Percentiles rank a stretch among this genome's conserved stretches.
These are phyloP conservation scores for Nakazawaea ishiwadae DNA, from an alignment of 805 yeast species.

Conservation along the genomic window DNA sequence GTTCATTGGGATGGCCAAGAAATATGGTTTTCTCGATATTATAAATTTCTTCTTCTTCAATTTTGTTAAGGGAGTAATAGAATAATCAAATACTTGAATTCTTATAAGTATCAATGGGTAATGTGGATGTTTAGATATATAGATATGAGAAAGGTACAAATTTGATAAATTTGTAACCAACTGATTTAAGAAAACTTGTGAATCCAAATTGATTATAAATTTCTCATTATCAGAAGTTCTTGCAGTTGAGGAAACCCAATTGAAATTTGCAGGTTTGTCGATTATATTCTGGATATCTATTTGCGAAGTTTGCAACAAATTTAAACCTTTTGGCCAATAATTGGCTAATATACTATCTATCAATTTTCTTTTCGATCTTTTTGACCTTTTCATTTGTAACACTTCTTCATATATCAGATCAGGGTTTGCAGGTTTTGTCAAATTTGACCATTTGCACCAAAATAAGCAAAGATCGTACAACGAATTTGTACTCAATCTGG, in stretches of 20 bases:
- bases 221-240: constrained; percentile 27
- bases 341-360: constrained; percentile 43
- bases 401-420: constrained; percentile 15
- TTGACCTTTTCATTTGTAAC: constrained; percentile 9
- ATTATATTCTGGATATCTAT: constrained; percentile 62
- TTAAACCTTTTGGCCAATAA: constrained; percentile 54
- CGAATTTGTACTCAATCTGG: constrained; percentile 23
- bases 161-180: constrained; percentile 43
- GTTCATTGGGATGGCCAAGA: constrained; percentile 61
- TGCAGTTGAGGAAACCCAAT: constrained; percentile 46
- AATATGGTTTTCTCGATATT: constrained; percentile 55
- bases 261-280: constrained; percentile 45
- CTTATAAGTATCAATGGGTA: constrained; percentile 58
- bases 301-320: constrained; percentile 64
- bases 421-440: constrained; percentile 21
- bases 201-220: constrained; percentile 36
- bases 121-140: constrained; percentile 60
- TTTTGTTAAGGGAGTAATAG: constrained; percentile 17
- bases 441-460: constrained; percentile 27
- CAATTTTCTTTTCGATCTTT: constrained; percentile 24
- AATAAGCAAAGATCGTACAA: constrained; percentile 25
- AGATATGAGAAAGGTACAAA: constrained; percentile 59
- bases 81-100: constrained; percentile 60
- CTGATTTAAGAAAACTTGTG: constrained; percentile 44
- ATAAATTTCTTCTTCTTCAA: constrained; percentile 23